Percentiles rank a stretch among this genome's conserved stretches.
phyloP scores from a whole-genome alignment of 2,329 filamentous ascomycete species.

The Fusarium sp. region DNA sequence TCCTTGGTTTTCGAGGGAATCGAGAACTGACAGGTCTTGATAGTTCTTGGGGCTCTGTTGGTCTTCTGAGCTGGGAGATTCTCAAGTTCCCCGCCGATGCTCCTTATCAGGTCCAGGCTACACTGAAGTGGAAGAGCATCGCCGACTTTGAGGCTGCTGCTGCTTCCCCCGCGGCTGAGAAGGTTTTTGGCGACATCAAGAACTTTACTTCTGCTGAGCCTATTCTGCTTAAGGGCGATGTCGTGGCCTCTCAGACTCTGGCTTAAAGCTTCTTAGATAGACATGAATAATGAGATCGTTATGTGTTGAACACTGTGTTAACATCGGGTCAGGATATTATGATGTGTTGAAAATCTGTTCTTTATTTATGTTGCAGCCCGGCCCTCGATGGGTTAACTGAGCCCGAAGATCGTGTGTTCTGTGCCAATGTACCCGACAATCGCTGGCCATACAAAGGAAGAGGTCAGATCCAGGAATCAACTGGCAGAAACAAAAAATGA shows the following conservation, averaged over 20 bases:
- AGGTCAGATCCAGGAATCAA: no score
- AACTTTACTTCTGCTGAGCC: conserved; percentile 39
- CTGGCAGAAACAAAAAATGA: no score
- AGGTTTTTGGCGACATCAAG: conserved; percentile 42
- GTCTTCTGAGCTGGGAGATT: conserved; percentile 40
- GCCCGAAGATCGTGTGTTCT: no score
- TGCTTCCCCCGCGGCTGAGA: neutral
- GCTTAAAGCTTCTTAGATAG: neutral
- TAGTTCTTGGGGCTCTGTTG: conserved; percentile 35
- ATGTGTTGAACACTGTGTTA: neutral
- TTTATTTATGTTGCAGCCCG: no score
- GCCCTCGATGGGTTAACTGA: no score
- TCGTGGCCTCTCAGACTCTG: conserved; percentile 20
- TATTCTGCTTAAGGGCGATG: conserved; percentile 37
- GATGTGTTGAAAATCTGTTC: no score
- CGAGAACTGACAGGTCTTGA: neutral
- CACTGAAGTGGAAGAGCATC: conserved; percentile 38
- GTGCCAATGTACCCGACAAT: no score
- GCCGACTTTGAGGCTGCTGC: conserved; percentile 34
- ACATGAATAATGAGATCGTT: neutral
- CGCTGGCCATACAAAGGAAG: no score
- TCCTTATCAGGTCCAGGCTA: conserved; percentile 41
- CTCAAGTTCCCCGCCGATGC: conserved; percentile 30
- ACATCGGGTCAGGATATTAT: no score
- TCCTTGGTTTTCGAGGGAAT: no score